A percentile compares a stretch with the other conserved stretches of the same genome.
phyloP scores from a whole-genome alignment of 2,329 filamentous ascomycete species.

The Colletotrichum sp. region DNA sequence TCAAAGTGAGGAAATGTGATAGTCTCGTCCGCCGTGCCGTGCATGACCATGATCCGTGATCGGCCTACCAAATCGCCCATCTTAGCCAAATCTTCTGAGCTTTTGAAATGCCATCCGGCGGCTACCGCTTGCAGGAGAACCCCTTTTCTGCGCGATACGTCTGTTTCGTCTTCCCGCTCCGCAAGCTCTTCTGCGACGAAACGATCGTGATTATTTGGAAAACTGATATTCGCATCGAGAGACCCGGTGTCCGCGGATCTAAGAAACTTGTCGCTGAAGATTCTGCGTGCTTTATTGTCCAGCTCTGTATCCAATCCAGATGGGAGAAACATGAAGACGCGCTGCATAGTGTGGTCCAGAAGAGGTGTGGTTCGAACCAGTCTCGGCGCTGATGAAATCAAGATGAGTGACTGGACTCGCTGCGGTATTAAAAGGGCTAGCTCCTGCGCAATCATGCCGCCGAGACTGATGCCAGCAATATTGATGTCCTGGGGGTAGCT shows the following conservation, averaged over 20 bases:
- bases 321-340: not conserved
- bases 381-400: not conserved
- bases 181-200: constrained; percentile 1
- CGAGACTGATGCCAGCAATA: constrained; percentile 72
- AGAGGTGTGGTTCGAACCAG: not conserved
- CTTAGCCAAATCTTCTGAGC: not conserved
- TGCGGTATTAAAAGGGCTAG: constrained; percentile 44
- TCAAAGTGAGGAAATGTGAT: constrained; percentile 3
- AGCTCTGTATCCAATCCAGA: not conserved
- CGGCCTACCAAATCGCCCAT: not conserved
- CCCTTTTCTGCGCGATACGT: not conserved
- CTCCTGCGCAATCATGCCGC: constrained; percentile 78
- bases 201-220: constrained; percentile 2
- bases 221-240: not conserved
- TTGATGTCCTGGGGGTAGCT: constrained; percentile 51
- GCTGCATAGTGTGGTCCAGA: not conserved
- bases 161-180: not conserved
- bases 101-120: constrained; percentile 7
- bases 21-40: not conserved
- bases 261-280: not conserved
- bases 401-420: constrained; percentile 2
- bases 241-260: not conserved
- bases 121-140: not conserved
- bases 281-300: not conserved
- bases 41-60: constrained; percentile 1